phyloP scores from a whole-genome alignment of 148 eudicot species.

The Rhododendron griersonianum region DNA sequence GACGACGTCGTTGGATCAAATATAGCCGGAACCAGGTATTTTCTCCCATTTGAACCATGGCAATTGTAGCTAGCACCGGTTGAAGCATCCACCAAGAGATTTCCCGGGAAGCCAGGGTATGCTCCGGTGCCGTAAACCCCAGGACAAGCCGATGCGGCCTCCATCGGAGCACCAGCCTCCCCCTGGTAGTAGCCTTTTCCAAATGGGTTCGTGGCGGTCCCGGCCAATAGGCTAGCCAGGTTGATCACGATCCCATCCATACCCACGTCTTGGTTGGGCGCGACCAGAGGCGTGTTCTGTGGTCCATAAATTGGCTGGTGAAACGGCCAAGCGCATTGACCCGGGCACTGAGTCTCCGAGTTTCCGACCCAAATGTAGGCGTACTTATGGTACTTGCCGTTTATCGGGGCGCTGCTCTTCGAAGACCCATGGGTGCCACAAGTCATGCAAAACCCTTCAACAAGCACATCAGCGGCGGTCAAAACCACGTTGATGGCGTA shows the following conservation, averaged over 20 bases:
- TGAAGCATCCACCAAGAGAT: conserved; percentile 13
- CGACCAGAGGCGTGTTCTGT: conserved; percentile 5
- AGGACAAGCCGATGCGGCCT: conserved; percentile 21
- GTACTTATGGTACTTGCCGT: not conserved
- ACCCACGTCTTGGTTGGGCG: conserved; percentile 23
- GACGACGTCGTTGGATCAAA: conserved; percentile 15
- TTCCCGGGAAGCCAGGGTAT: conserved; percentile 20
- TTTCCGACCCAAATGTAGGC: conserved; percentile 23
- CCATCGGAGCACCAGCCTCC: conserved; percentile 10
- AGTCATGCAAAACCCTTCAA: conserved; percentile 10
- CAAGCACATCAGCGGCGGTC: conserved; percentile 7
- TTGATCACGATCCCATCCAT: conserved; percentile 21
- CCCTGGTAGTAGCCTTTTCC: conserved; percentile 22
- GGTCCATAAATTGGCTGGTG: conserved; percentile 22
- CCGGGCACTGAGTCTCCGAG: conserved; percentile 26
- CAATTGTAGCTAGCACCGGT: conserved; percentile 25
- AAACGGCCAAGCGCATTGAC: conserved; percentile 16
- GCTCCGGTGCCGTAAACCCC: conserved; percentile 14
- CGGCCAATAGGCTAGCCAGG: conserved; percentile 15
- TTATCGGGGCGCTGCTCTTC: not conserved
- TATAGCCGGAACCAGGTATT: conserved; percentile 20
- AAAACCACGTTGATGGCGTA: conserved; percentile 8
- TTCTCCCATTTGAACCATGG: conserved; percentile 15
- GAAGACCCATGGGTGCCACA: conserved; percentile 16
- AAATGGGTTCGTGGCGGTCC: conserved; percentile 11